Percentiles rank a stretch among this genome's conserved stretches.
phyloP scores from a whole-genome alignment of 768 basidiomycete genomes.

The Tylopilus sp. region DNA sequence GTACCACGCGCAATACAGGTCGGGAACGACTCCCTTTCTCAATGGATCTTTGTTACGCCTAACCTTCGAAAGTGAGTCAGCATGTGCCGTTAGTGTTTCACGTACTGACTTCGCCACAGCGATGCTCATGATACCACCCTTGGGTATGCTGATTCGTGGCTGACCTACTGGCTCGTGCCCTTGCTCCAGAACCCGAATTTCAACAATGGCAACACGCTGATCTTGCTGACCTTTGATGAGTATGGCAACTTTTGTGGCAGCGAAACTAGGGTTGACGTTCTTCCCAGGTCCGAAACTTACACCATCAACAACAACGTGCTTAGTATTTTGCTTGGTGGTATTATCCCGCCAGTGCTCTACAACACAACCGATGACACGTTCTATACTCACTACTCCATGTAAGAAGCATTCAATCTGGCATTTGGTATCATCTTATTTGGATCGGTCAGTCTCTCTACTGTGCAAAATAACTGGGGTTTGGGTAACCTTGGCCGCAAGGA shows the following conservation, averaged over 20 bases:
- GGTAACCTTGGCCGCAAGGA: constrained; percentile 57
- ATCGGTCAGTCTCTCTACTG: constrained; percentile 40
- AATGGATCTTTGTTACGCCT: constrained; percentile 63
- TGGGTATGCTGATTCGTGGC: constrained; percentile 44
- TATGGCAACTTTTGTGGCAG: constrained; percentile 27
- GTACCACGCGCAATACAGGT: constrained; percentile 10
- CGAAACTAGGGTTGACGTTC: background rate
- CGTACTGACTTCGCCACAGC: constrained; percentile 30
- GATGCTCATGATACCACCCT: constrained; percentile 61
- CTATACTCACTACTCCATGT: constrained; percentile 59
- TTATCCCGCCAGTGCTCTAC: constrained; percentile 38
- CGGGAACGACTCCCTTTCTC: constrained; percentile 44
- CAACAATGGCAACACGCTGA: constrained; percentile 52
- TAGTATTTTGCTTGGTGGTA: constrained; percentile 43
- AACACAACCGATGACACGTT: constrained; percentile 50
- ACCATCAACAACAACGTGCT: constrained; percentile 46
- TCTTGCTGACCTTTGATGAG: constrained; percentile 65
- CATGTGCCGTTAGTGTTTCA: background rate
- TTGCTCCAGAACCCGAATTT: constrained; percentile 48
- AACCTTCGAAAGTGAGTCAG: constrained; percentile 39
- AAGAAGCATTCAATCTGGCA: background rate
- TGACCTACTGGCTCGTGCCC: constrained; percentile 49
- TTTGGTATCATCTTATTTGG: background rate
- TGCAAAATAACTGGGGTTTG: constrained; percentile 60
- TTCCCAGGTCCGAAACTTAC: constrained; percentile 27